Percentiles rank a stretch among this genome's conserved stretches.
Conservation (phyloP, 495 filamentous ascomycete species). For the Rhypophila decipiens region DNA sequence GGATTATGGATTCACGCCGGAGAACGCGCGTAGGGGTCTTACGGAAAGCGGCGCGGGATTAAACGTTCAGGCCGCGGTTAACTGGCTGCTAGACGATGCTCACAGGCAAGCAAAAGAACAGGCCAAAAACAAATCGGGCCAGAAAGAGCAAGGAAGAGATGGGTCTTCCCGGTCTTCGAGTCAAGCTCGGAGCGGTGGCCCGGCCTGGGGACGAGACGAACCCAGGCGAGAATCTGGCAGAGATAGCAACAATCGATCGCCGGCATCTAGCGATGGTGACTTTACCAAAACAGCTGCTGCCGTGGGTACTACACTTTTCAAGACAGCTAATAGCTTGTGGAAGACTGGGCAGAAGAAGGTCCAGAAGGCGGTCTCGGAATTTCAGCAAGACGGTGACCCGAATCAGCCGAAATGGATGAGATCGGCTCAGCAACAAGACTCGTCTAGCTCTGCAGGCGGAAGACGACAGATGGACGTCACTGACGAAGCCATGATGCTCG, state of each 20-base stretch:
- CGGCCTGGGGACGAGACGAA: conserved; percentile 33
- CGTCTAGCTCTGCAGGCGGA: conserved; percentile 5
- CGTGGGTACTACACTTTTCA: conserved; percentile 76
- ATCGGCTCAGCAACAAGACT: conserved; percentile 46
- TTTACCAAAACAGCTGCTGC: conserved; percentile 74
- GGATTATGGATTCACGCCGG: conserved; percentile 87
- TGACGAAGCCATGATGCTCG: conserved; percentile 89
- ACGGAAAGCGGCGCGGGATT: conserved; percentile 69
- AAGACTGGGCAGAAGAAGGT: conserved; percentile 89
- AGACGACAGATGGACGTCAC: conserved; percentile 47
- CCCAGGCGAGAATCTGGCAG: conserved; percentile 28
- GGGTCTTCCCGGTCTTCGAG: conserved; percentile 22
- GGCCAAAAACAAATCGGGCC: conserved; percentile 23
- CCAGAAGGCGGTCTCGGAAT: conserved; percentile 88
- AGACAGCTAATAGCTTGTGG: conserved; percentile 92
- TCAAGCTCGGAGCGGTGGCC: conserved; percentile 26
- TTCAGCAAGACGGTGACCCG: conserved; percentile 69
- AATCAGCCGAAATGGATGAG: conserved; percentile 95
- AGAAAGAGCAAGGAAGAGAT: conserved; percentile 15
- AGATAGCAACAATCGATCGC: conserved; percentile 52
- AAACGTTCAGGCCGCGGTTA: conserved; percentile 81
- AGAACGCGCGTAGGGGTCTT: conserved; percentile 72
- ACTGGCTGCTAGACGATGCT: conserved; percentile 85
- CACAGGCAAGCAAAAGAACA: conserved; percentile 64
- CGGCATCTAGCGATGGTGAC: conserved; percentile 61